phyloP scores from a whole-genome alignment of 1,284 basidiomycete species.

The Irpex rosettiformis region DNA sequence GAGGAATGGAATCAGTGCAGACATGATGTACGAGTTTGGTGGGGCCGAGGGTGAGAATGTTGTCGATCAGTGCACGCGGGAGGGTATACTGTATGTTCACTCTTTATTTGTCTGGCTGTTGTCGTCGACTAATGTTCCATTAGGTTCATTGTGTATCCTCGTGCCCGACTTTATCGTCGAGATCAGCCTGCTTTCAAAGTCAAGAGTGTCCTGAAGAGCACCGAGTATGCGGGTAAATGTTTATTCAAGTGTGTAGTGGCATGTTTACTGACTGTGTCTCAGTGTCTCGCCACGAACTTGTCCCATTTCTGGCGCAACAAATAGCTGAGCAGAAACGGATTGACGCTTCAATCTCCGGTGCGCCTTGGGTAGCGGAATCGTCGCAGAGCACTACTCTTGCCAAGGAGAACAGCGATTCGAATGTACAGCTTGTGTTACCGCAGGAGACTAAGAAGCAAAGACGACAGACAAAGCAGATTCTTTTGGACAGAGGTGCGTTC shows the following conservation, averaged over 20 bases:
- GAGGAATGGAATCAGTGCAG: conserved; percentile 80
- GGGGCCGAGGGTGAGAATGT: conserved; percentile 62
- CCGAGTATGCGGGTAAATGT: conserved; percentile 64
- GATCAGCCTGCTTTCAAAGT: conserved; percentile 74
- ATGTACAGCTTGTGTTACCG: conserved; percentile 65
- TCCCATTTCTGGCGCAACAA: conserved; percentile 69
- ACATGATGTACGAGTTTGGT: conserved; percentile 81
- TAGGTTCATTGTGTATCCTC: conserved; percentile 72
- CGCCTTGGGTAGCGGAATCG: conserved; percentile 38
- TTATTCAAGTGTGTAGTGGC: neutral
- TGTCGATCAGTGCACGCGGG: conserved; percentile 61
- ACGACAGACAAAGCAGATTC: conserved; percentile 67
- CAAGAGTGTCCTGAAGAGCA: conserved; percentile 73
- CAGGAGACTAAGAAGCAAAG: conserved; percentile 70
- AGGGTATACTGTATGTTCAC: conserved; percentile 72
- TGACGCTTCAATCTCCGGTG: conserved; percentile 62
- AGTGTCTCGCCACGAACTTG: conserved; percentile 71
- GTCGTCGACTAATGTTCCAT: conserved; percentile 7
- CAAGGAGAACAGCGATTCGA: conserved; percentile 42
- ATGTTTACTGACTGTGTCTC: neutral
- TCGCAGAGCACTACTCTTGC: conserved; percentile 26
- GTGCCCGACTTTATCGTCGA: conserved; percentile 51
- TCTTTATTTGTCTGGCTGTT: neutral
- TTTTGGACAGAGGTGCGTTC: conserved; percentile 59
- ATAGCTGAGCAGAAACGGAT: conserved; percentile 74